Base-by-base conservation (phyloP, 2,329 filamentous ascomycete species). In the Fusarium sp. region DNA sequence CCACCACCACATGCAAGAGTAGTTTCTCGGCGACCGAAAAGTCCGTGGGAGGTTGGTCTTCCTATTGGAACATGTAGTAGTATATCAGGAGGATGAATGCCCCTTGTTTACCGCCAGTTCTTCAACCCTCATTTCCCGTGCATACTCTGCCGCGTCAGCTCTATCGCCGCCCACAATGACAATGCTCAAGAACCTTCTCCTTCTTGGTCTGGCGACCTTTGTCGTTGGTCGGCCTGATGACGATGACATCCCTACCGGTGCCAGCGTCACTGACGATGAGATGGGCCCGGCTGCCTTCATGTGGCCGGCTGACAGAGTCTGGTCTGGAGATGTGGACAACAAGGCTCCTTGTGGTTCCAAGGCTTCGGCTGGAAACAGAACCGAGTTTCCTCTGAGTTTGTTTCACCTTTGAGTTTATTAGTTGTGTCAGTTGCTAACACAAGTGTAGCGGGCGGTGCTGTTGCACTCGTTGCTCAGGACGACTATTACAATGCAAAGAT, bases 211-310 rank as follows among this genome's bases (percentile, higher is more conserved):
- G 44, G 64, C 57, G 18, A 55, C 64, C 3, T 31, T 59, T 10
- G 70, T 51, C 31, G 42, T 42, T 20, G 16, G 59, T 13, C 67
- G 68, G 34, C n/a, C 50, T 33, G 58, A 69, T 23, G 60, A 53
- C 2, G 57, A 67, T 51, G 64, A 62, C 4, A 42, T 44, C 20
- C 66, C 67, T 25, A 64, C 70, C 4, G 33, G 33, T 31, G 40
- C 70, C 27, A 67, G 31, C 38, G 70, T 66, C 18, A 64, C 53
- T 9, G 64, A 72, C 29, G 69, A 75, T n/a, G 74, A 78, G 33
- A 82, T 82, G 79, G 87, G 86, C 10, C 86, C 86, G 7, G 86
- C 86, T 18, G 85, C 84, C 9, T 88, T 90, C 74, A 79, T 89
- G 77, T 90, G 87, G 87, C 87, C 87, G 4, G 74, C 80, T 13